Evolutionary conservation across 495 filamentous ascomycete genomes (phyloP), one percentile per base, ranked within the genome.

Genomic region (Cercophora newfieldiana): DNA sequence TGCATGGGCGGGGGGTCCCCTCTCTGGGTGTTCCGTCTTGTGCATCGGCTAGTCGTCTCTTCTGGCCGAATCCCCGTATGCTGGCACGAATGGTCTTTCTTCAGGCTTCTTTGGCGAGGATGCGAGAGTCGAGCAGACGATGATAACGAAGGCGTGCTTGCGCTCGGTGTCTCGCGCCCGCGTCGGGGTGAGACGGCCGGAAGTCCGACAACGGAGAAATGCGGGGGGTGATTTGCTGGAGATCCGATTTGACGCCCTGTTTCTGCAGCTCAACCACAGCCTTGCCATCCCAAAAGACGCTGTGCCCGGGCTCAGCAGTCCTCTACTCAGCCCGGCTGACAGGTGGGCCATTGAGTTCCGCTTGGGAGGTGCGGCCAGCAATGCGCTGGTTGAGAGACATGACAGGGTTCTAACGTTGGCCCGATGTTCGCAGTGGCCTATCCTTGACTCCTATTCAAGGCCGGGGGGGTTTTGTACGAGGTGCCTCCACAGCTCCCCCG

Each of bases 201-300:
- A 33, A 28, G 25, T 57, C 55, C 55, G 55, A 57, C 55, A 57
- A 57, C 55, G 55, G 55, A 57, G 55, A 57, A 30, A n/a, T 12
- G 55, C 6, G 14, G 55, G 29, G 24, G 53, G 29, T 25, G 24
- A 28, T 30, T 30, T 57, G 55, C 19, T 30, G 26, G 26, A 21
- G 30, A 18, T 57, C 55, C 26, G 54, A 57, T 30, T 30, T 30
- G 26, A 57, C 26, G 28, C 54, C 28, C 54, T 29, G 53, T 26
- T n/a, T n/a, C 54, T 57, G 30, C 54, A 57, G 54, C 54, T 57
- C 26, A 30, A 30, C 28, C n/a, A 30, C 25, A 57, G 37, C 37
- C 37, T 5, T 44, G 37, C 37, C 2, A 30, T 30, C 26, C n/a
- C 54, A 57, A 57, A 44, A 14, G 2, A 12, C 12, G 37, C 12